phyloP scores from a whole-genome alignment of 1,139 yeast genomes.

The Casaregolazyma suthepensis region DNA sequence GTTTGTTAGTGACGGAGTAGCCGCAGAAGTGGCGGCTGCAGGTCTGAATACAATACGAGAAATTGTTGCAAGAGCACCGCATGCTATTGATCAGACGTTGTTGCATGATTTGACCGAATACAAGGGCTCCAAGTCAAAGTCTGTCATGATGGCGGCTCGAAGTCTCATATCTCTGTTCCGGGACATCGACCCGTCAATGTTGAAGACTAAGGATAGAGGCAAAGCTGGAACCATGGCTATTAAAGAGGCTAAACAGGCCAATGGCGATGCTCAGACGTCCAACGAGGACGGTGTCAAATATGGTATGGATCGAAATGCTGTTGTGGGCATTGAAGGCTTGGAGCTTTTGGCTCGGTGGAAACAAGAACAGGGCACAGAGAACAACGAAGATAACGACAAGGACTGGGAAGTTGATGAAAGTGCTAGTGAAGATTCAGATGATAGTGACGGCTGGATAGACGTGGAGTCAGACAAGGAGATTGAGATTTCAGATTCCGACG shows the following conservation, averaged over 20 bases:
- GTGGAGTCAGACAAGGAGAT: conserved; percentile 53
- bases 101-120: conserved; percentile 86
- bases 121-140: conserved; percentile 87
- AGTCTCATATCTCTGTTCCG: conserved; percentile 81
- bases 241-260: conserved; percentile 32
- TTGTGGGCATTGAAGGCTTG: conserved; percentile 71
- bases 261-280: conserved; percentile 13
- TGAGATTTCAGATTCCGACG: conserved; percentile 34
- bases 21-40: conserved; percentile 96
- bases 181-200: conserved; percentile 95
- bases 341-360: conserved; percentile 89
- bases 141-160: conserved; percentile 92
- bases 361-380: conserved; percentile 51
- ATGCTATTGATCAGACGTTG: conserved; percentile 81
- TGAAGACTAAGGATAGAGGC: conserved; percentile 84
- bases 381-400: conserved; percentile 39
- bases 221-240: conserved; percentile 79
- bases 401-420: conserved; percentile 50
- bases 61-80: conserved; percentile 84
- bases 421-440: conserved; percentile 52
- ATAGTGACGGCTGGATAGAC: conserved; percentile 48
- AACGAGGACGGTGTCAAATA: conserved; percentile 35
- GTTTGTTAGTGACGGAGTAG: conserved; percentile 96
- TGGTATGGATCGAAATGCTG: conserved; percentile 47
- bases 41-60: conserved; percentile 94